Base-by-base conservation (phyloP, 1,139 yeast genomes). In the Zhuliangozyma parablackwelliae region DNA sequence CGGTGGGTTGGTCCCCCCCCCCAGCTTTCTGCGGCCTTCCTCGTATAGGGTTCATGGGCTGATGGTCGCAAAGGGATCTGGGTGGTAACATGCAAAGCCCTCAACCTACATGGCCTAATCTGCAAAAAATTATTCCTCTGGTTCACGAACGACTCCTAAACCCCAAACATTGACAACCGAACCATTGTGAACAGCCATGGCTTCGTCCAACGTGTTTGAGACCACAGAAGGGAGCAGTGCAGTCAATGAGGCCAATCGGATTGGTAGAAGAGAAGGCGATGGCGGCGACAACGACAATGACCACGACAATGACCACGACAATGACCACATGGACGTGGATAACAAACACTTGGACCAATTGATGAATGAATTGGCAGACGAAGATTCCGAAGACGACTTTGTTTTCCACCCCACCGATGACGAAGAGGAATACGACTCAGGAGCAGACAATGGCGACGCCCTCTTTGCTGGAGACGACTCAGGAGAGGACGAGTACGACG, bases 401-500 rank as follows among this genome's bases (percentile, higher is more conserved):
- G 32, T 42, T 5, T 33, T 41, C 20, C 12, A 32, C 10, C 30
- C 34, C 11, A 26, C 32, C 6, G 36, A 35, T 2, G 43, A 40
- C 6, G 47, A 43, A 10, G 42, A 37, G 8, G 44, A 42, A 12
- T 21, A 29, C 3, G 33, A 32, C 4, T 35, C 32, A 5, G 30
- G 29, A 9, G 24, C 20, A 6, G 28, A 21, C 7, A 35, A 34
- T 25, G 37, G 35, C 25, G 37, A 29, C 7, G 25, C 25, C 25
- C 32, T 36, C 11, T 21, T 28, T 10, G 28, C 32, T 20, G 38
- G 38, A 5, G 38, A 36, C 12, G 41, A 36, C n/a, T 35, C 35
- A 8, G 42, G 31, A 12, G 44, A 63, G 30, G 70, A 65, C 41
- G 70, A 67, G 35, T 59, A 62, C 29, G 70, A 69, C 41, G 78